Evolutionary conservation across 2,329 filamentous ascomycete genomes (phyloP).

Genomic region (Aspergillus floridensis): DNA sequence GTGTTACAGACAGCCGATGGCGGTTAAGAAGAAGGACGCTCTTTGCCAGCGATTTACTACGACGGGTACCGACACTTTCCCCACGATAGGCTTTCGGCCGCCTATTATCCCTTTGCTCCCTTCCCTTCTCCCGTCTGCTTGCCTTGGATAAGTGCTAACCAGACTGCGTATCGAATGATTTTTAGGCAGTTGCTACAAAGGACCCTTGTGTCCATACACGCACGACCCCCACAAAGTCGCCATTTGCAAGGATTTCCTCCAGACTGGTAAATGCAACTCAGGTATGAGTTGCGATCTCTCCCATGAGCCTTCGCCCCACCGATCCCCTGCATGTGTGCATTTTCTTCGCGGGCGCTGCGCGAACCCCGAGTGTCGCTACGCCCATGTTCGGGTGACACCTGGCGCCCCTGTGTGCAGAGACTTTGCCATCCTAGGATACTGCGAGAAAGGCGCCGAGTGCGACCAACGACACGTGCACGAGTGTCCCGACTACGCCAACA

Average conservation of each 20-base stretch:
- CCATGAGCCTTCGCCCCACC: constrained; percentile 78
- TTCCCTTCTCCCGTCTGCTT: constrained; percentile 20
- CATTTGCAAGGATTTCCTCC: constrained; percentile 83
- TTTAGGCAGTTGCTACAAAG: constrained; percentile 79
- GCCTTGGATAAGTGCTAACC: constrained; percentile 24
- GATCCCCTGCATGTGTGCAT: constrained; percentile 84
- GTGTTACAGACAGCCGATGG: constrained; percentile 38
- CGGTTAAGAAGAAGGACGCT: constrained; percentile 66
- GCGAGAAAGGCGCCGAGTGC: constrained; percentile 75
- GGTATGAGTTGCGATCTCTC: constrained; percentile 85
- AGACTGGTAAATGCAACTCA: constrained; percentile 71
- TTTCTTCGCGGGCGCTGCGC: constrained; percentile 87
- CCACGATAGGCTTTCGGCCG: constrained; percentile 20
- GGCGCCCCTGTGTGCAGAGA: constrained; percentile 75
- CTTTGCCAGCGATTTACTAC: constrained; percentile 66
- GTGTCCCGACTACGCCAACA: constrained; percentile 94
- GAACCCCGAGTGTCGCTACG: constrained; percentile 81
- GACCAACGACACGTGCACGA: constrained; percentile 83
- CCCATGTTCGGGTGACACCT: constrained; percentile 75
- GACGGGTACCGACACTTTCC: constrained; percentile 51
- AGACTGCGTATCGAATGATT: constrained; percentile 41
- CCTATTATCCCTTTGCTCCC: constrained; percentile 5
- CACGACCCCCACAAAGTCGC: constrained; percentile 87
- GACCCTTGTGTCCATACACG: constrained; percentile 72
- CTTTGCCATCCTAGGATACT: constrained; percentile 87